phyloP scores from a whole-genome alignment of 768 basidiomycete species.

The Boletus rubropictus region DNA sequence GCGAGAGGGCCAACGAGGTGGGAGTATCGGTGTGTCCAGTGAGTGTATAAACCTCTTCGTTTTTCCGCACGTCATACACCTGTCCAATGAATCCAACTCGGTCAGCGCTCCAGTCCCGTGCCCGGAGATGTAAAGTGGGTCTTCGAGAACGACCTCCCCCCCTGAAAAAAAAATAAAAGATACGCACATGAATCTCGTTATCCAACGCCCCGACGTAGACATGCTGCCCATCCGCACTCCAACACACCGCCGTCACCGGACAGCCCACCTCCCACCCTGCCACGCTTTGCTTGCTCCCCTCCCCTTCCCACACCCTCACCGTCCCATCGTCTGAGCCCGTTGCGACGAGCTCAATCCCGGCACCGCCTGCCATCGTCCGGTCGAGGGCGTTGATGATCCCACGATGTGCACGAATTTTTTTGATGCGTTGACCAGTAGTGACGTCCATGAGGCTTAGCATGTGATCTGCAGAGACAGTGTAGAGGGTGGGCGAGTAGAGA shows the following conservation, averaged over 20 bases:
- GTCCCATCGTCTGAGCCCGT: conserved; percentile 92
- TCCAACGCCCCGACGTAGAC: conserved; percentile 92
- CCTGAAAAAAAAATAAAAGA: background rate
- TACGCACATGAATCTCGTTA: conserved; percentile 89
- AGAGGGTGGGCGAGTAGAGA: conserved; percentile 62
- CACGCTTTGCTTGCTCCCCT: conserved; percentile 64
- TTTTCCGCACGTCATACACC: conserved; percentile 89
- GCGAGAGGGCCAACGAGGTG: conserved; percentile 87
- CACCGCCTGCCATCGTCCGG: conserved; percentile 76
- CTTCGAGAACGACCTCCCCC: no score
- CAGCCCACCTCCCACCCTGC: conserved; percentile 80
- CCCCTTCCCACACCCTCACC: conserved; percentile 89
- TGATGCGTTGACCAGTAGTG: conserved; percentile 74
- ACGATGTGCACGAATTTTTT: conserved; percentile 81
- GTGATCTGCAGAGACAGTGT: conserved; percentile 89
- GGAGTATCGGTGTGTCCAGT: conserved; percentile 89
- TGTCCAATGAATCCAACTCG: conserved; percentile 24
- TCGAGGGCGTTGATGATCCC: conserved; percentile 90
- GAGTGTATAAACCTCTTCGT: conserved; percentile 73
- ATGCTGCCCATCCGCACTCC: conserved; percentile 85
- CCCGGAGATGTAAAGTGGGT: background rate
- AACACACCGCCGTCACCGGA: conserved; percentile 88
- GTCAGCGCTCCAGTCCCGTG: background rate
- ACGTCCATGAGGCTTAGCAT: conserved; percentile 71
- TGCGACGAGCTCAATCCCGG: conserved; percentile 78